These are phyloP conservation scores for Dictyostelium capitatum DNA, from an alignment of 78 protist species.

Conservation along the genomic window DNA sequence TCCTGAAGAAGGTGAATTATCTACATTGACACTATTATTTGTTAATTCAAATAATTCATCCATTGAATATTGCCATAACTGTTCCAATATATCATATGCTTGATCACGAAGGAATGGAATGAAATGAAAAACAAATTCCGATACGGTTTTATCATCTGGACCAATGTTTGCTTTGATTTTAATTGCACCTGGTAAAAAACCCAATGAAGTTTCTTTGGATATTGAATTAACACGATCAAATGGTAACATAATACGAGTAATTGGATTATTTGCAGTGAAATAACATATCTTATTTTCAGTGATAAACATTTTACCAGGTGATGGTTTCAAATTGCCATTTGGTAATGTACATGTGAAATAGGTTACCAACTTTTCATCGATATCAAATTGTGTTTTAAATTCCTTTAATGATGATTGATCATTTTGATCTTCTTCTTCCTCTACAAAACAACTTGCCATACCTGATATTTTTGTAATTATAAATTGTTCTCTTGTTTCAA, in stretches of 20 bases:
- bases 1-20: neutral
- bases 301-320: slow-evolving; percentile 54
- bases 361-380: slow-evolving; percentile 56
- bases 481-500: slow-evolving; percentile 57
- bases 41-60: slow-evolving; percentile 53
- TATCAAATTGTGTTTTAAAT: slow-evolving; percentile 57
- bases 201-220: slow-evolving; percentile 55
- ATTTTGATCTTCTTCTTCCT: slow-evolving; percentile 77
- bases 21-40: neutral
- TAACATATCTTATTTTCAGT: slow-evolving; percentile 59
- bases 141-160: slow-evolving; percentile 62
- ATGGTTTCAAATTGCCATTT: neutral
- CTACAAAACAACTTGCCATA: slow-evolving; percentile 43
- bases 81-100: slow-evolving; percentile 75
- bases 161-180: slow-evolving; percentile 56
- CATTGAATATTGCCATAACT: slow-evolving; percentile 60
- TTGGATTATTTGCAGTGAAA: slow-evolving; percentile 29
- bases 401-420: slow-evolving; percentile 39
- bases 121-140: slow-evolving; percentile 56
- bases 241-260: slow-evolving; percentile 41
- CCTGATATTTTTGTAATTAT: slow-evolving; percentile 49
- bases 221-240: slow-evolving; percentile 31
- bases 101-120: slow-evolving; percentile 43
- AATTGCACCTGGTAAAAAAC: slow-evolving; percentile 60
- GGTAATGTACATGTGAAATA: slow-evolving; percentile 70